Conservation (phyloP, 345 rosid genomes). For the Eucalyptus cloeziana region DNA sequence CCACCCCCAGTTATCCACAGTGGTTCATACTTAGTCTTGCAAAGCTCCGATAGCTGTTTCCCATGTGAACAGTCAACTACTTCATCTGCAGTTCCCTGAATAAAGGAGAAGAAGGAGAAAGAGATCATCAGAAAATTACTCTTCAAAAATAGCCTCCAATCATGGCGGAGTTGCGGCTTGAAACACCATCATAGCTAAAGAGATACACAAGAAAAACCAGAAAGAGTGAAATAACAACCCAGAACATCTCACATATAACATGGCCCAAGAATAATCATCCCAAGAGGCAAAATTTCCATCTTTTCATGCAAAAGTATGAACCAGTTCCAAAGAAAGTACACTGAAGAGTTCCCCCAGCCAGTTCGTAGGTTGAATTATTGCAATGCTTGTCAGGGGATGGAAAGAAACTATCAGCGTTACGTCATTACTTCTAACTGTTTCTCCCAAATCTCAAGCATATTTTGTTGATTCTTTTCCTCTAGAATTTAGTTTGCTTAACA, state of each 20-base stretch:
- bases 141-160: not conserved
- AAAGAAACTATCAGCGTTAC: not conserved
- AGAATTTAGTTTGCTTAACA: not conserved
- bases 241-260: not conserved
- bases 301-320: not conserved
- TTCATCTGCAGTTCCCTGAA: slow-evolving; percentile 82
- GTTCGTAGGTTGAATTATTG: not conserved
- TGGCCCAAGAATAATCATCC: not conserved
- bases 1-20: slow-evolving; percentile 86
- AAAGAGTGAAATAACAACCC: not conserved
- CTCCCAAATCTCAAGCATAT: not conserved
- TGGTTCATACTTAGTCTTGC: slow-evolving; percentile 78
- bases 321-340: not conserved
- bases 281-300: not conserved
- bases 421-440: not conserved
- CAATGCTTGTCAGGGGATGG: not conserved
- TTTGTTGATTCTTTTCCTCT: not conserved
- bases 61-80: slow-evolving; percentile 90
- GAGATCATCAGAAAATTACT: not conserved
- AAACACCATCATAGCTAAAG: not conserved
- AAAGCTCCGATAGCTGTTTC: slow-evolving; percentile 72
- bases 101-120: not conserved
- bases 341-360: not conserved
- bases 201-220: not conserved
- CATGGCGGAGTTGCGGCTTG: not conserved